Conservation (phyloP, 345 rosid genomes). For the Eucalyptus viminalis region DNA sequence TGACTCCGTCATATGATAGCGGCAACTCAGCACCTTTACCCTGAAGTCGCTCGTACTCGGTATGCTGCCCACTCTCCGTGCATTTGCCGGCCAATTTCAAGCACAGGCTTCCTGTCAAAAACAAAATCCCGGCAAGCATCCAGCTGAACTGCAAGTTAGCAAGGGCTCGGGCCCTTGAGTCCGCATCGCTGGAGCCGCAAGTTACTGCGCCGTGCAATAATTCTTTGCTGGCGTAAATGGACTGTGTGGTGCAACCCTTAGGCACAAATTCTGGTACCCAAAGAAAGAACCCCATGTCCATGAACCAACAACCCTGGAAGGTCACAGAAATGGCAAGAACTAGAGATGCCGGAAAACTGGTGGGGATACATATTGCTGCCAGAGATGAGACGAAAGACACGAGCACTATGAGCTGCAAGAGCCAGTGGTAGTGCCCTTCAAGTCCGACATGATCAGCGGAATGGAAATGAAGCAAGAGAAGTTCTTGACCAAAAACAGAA, state of each 20-base stretch:
- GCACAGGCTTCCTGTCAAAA: constrained; percentile 42
- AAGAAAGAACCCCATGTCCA: constrained; percentile 79
- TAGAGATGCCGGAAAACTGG: constrained; percentile 43
- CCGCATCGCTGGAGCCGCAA: constrained; percentile 49
- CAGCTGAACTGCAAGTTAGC: constrained; percentile 93
- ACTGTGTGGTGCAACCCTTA: constrained; percentile 36
- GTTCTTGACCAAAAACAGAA: constrained; percentile 65
- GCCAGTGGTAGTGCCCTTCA: constrained; percentile 90
- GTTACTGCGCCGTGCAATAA: constrained; percentile 41
- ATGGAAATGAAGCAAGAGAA: constrained; percentile 84
- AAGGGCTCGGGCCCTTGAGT: constrained; percentile 54
- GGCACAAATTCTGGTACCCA: constrained; percentile 71
- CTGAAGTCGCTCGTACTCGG: constrained; percentile 36
- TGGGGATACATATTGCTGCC: constrained; percentile 31
- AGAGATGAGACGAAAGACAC: constrained; percentile 45
- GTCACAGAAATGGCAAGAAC: constrained; percentile 51
- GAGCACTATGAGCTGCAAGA: constrained; percentile 64
- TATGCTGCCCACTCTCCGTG: neutral
- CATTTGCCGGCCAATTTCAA: constrained; percentile 34
- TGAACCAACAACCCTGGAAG: constrained; percentile 83
- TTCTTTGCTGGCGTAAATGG: neutral
- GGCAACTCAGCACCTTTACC: constrained; percentile 18
- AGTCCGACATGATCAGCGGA: constrained; percentile 75
- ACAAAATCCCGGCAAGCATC: constrained; percentile 54
- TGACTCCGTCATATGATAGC: constrained; percentile 7